Base-by-base conservation (phyloP, 78 protist species). In the Dictyostelium purpureum region DNA sequence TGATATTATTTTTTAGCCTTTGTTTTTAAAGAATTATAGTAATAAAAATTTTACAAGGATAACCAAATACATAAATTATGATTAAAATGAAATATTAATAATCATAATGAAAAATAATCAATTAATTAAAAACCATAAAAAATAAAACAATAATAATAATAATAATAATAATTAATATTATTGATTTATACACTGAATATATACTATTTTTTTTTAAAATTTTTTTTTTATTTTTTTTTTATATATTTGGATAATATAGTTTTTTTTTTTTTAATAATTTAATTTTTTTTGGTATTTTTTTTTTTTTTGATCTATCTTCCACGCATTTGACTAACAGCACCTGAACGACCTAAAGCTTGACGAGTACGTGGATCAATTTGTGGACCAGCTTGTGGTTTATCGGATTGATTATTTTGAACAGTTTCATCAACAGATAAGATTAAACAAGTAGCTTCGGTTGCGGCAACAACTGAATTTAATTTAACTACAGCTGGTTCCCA, bases 371-470 rank as follows among this genome's bases (percentile, higher is more conserved):
- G 80, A 43, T 61, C 88, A 40, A 77, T 77, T 49, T 47, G 54
- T 75, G 92, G 94, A 63, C 92, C 94, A 56, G 85, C 88, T 73
- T 77, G 96, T 18, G 96, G 65, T 74, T 92, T 49, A 35, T 98
- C 98, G 2, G 98, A 88, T 43, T 92, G 79, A n/a, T 77, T 26
- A 89, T 97, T 97, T 42, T 54, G 66, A 70, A 99, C 95, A 12
- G 99, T 99, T 95, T 99, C 99, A 61, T 99, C 99, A 37, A 99
- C 97, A 5, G 99, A 96, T 31, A 99, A 97, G 65, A 99, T 93
- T 66, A 97, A 71, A 96, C 99, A 97, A n/a, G 99, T 98, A 1
- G 99, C 99, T 91, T 99, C 99, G 28, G 99, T 95, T 6, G 99
- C 99, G 42, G 99, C 99, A 2, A 56, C 87, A 57, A 99, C 26